Evolutionary conservation across 139 green algal species (phyloP).

Genomic region (Closterium sp.): DNA sequence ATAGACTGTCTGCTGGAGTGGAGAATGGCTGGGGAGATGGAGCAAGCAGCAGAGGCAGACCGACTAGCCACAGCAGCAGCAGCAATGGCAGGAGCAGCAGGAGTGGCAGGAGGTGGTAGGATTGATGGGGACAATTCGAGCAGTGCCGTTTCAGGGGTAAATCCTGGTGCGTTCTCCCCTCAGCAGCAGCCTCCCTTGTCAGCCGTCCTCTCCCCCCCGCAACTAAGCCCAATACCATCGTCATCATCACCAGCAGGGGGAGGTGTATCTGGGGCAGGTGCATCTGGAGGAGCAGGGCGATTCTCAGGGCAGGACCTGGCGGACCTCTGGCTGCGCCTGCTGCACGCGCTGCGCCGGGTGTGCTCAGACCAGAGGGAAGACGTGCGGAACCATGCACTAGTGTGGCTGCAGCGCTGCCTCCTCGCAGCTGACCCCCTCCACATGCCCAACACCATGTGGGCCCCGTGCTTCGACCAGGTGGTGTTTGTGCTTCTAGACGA

Average conservation of each 20-base stretch:
- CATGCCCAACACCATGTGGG: constrained; percentile 61
- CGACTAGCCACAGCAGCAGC: not conserved
- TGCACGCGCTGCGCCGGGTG: constrained; percentile 57
- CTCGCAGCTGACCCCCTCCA: constrained; percentile 65
- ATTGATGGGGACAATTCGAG: not conserved
- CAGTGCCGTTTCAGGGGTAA: not conserved
- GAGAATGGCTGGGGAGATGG: constrained; percentile 1
- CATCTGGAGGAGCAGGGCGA: not conserved
- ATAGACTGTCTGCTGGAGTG: constrained; percentile 59
- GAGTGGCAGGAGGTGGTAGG: not conserved
- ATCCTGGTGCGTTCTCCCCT: not conserved
- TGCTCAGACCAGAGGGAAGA: constrained; percentile 53
- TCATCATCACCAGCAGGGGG: not conserved
- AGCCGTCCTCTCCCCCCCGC: not conserved
- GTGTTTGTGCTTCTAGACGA: constrained; percentile 63
- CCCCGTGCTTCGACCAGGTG: constrained; percentile 54
- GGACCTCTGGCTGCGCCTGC: constrained; percentile 65
- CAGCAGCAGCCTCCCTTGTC: not conserved
- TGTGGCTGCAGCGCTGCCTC: constrained; percentile 68
- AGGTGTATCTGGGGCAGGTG: not conserved
- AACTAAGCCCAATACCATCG: not conserved
- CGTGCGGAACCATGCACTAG: constrained; percentile 65
- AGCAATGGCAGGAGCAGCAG: not conserved
- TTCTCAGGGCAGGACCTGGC: constrained; percentile 43
- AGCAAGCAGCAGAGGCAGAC: not conserved